Evolutionary conservation across 441 rosid species (phyloP).

Genomic region (Iberis amara): DNA sequence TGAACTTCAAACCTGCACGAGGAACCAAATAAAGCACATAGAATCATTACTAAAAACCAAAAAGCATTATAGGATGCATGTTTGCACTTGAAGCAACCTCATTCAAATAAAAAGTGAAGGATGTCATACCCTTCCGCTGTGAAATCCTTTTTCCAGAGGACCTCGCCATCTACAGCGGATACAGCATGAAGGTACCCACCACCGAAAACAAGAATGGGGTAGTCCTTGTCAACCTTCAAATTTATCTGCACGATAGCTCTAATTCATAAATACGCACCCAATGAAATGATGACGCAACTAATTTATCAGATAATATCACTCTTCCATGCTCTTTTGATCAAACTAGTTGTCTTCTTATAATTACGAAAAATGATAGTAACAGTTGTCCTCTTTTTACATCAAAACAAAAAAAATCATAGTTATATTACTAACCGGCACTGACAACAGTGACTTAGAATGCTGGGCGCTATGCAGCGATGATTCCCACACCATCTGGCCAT

Average conservation of each 20-base stretch:
- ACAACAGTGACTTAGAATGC: constrained; percentile 56
- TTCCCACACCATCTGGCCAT: constrained; percentile 99
- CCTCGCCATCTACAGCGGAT: constrained; percentile 80
- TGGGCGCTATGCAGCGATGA: constrained; percentile 55
- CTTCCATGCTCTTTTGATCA: not conserved
- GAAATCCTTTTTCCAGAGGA: constrained; percentile 86
- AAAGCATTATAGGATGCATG: constrained; percentile 11
- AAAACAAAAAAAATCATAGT: constrained; percentile 15
- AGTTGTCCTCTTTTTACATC: not conserved
- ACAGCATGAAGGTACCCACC: constrained; percentile 77
- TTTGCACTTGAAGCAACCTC: constrained; percentile 6
- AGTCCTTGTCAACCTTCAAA: constrained; percentile 67
- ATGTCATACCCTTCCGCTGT: constrained; percentile 62
- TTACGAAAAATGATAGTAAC: not conserved
- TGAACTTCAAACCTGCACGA: constrained; percentile 71
- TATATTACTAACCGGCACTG: constrained; percentile 54
- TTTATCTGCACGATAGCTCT: constrained; percentile 46
- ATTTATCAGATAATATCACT: constrained; percentile 1
- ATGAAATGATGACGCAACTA: constrained; percentile 5
- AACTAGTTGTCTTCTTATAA: constrained; percentile 1
- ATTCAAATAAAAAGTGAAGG: constrained; percentile 15
- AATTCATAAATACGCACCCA: constrained; percentile 15
- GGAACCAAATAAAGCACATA: constrained; percentile 23
- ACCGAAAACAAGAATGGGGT: constrained; percentile 51
- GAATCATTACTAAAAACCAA: constrained; percentile 23